These are phyloP conservation scores for Starmerella davenportii DNA, from an alignment of 805 yeast species.

Conservation along the genomic window DNA sequence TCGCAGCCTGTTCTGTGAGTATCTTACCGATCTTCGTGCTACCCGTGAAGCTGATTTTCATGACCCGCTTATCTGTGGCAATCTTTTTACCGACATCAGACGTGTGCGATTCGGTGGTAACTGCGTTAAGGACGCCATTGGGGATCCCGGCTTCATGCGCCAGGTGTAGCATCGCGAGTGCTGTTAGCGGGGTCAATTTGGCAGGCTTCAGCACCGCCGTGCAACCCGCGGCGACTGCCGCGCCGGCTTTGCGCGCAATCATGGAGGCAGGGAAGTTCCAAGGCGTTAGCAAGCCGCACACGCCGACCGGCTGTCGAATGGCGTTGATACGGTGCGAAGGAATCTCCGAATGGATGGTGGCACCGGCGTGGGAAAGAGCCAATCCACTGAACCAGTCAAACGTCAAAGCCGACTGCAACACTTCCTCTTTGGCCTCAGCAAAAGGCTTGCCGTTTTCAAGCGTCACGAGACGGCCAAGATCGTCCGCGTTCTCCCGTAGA, in stretches of 20 bases:
- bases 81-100: conserved; percentile 36
- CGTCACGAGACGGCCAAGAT: conserved; percentile 45
- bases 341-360: conserved; percentile 38
- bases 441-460: conserved; percentile 61
- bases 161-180: conserved; percentile 46
- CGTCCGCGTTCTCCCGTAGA: conserved; percentile 40
- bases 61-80: conserved; percentile 37
- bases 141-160: conserved; percentile 56
- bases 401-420: conserved; percentile 49
- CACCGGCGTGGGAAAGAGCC: conserved; percentile 58
- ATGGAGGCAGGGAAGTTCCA: conserved; percentile 76
- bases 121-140: conserved; percentile 45
- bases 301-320: conserved; percentile 61
- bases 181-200: conserved; percentile 54
- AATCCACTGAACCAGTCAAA: conserved; percentile 76
- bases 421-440: conserved; percentile 57
- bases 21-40: conserved; percentile 57
- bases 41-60: conserved; percentile 62
- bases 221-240: conserved; percentile 68
- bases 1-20: conserved; percentile 40
- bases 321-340: conserved; percentile 35
- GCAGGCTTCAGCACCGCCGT: conserved; percentile 65
- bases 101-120: conserved; percentile 27
- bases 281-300: conserved; percentile 61
- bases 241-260: conserved; percentile 58